Evolutionary conservation across 345 rosid species (phyloP), one percentile per base, ranked within the genome.

Genomic region (Eucalyptus guilfoylei): DNA sequence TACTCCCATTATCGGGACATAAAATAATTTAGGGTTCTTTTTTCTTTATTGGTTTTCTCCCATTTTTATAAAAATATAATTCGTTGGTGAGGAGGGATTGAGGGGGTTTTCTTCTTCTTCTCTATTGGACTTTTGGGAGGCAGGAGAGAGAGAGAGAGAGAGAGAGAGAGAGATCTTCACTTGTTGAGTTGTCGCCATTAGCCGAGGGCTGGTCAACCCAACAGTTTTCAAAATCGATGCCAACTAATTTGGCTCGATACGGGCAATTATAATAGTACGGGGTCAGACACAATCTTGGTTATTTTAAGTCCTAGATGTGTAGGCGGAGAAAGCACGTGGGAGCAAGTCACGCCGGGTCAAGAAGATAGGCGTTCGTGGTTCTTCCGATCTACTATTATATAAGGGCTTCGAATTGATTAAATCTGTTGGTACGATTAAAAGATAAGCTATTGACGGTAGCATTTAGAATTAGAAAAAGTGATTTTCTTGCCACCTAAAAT

Each of bases 1-100:
- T 40, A 5, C 4, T n/a, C n/a, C 49, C 92, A 52, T 88, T 90
- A 92, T 91, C 86, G 92, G 42, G 89, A 86, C 86, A 87, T 89
- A 89, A 88, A 83, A 87, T 62, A 42, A 54, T 55, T 23, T 85
- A 58, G 12, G 21, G 80, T 19, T 90, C 80, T 92, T 87, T n/a
- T 80, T 85, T 50, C 85, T 80, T 80, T 60, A 60, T 23, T 87
- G 4, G 13, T 87, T 87, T 21, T 60, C 24, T 42, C 49, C 45
- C 11, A 8, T 40, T 23, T 37, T 76, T 21, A 52, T 76, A 23
- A 3, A 17, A 76, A 37, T 76, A 37, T 76, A 76, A 21, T 76
- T 76, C 24, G 24, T 40, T 10, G 28, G 83, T 10, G 81, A 19
- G 81, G 28, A 19, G 81, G 28, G 47, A 40, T 76, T 21, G 45